Base-by-base conservation (phyloP, 1,284 basidiomycete species). In the Ustilago curta region DNA sequence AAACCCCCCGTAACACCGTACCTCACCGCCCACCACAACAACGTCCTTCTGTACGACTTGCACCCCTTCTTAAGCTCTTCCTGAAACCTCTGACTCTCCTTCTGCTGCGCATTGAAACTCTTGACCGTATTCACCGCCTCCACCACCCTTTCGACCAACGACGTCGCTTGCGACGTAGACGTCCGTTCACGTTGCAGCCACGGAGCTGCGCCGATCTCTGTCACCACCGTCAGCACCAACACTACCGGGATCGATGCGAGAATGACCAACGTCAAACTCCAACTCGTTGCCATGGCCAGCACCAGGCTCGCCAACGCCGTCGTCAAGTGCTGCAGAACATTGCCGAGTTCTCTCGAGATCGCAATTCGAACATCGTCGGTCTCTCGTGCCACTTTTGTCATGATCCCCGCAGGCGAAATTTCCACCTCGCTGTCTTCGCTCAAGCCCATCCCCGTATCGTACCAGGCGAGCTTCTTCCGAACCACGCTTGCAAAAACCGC, bases 381-480 rank as follows among this genome's bases (percentile, higher is more conserved):
- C 86, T 98, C 95, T 77, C 95, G 90, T 27, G 92, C 90, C 84
- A 97, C 97, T 83, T 94, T 93, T 56, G 93, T 91, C 94, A 97
- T 97, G 47, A 97, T 87, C 19, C 95, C 95, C 63, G 92, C 95
- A 51, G 94, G 93, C 32, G 52, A 76, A 44, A 56, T 73, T n/a
- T 71, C 68, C 12, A 54, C 53, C n/a, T 51, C 37, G 0, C 21
- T 27, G 5, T 21, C 32, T 4, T 21, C 40, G 7, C 8, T 19
- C 4, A 75, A 44, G 0, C 69, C 70, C 73, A 84, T 77, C 6
- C 78, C 81, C 7, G 49, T 60, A 31, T 83, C 84, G 63, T 76
- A 85, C 84, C 84, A 85, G n/a, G 55, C 88, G 89, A 97, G 91
- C 19, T 91, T 90, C 82, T 92, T 92, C 42, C 82, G 84, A 5